Evolutionary conservation across 768 basidiomycete genomes (phyloP), one percentile per base, ranked within the genome.

Genomic region (Candolleomyces efflorescens): DNA sequence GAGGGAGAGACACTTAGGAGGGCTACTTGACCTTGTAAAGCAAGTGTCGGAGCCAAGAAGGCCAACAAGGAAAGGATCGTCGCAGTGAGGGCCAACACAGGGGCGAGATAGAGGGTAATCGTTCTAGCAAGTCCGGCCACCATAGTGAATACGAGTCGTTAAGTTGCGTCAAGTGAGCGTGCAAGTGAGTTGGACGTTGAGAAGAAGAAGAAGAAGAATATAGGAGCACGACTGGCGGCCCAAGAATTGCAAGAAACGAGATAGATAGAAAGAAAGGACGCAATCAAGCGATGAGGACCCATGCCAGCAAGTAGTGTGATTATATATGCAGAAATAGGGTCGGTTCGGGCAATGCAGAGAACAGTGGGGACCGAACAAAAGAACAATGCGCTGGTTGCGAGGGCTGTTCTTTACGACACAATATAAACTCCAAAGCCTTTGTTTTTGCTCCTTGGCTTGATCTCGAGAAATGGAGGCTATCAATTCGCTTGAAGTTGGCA

Each of bases 121-220:
- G 81, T 80, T 77, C 85, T 90, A 13, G 88, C 86, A 43, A 90
- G 77, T 62, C 82, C 80, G 59, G 83, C 74, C 65, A 92, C 84
- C 90, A 91, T 92, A 64, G 53, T 75, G 64, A 49, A 51, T 22
- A 38, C 22, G 39, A 22, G 17, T 54, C 53, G 53, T 57, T 32
- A 32, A 32, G 32, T 32, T 32, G 32, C 32, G 32, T 32, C 5
- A 32, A 32, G 32, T 11, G 32, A 32, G 32, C 32, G 32, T 32
- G 32, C 15, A 56, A 46, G 36, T 53, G 17, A n/a, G 23, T 26
- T 17, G 20, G 51, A 39, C 37, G 51, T 53, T 36, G 27, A 32
- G 32, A 32, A n/a, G n/a, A n/a, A n/a, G 49, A 47, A 46, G 39
- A 56, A 38, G 53, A 17, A 13, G n/a, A 32, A 49, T 15, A 22